These are phyloP conservation scores for Neopestalotiopsis rosae DNA, from an alignment of 2,329 filamentous ascomycete genomes.

Conservation along the genomic window DNA sequence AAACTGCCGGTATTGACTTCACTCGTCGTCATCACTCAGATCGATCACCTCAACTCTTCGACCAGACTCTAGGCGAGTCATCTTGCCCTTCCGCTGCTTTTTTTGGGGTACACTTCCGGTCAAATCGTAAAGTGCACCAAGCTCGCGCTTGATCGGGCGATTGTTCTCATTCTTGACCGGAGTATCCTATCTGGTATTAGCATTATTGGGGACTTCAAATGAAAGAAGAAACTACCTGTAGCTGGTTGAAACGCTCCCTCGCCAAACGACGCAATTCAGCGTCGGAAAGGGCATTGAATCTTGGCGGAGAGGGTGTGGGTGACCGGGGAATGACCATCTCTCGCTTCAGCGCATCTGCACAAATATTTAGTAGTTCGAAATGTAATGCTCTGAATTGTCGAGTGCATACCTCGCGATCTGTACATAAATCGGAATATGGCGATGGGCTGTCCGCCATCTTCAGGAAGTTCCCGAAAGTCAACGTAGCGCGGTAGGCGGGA, in stretches of 20 bases:
- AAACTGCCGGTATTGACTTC: background rate
- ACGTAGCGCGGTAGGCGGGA: background rate
- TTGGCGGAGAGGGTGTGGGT: slow-evolving; percentile 26
- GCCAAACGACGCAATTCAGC: slow-evolving; percentile 36
- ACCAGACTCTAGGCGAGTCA: slow-evolving; percentile 20
- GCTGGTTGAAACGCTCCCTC: slow-evolving; percentile 33
- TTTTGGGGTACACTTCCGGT: slow-evolving; percentile 23
- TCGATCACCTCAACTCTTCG: slow-evolving; percentile 26
- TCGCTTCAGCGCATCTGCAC: slow-evolving; percentile 36
- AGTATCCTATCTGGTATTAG: slow-evolving; percentile 14
- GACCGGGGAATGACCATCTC: slow-evolving; percentile 37
- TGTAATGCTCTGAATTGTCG: background rate
- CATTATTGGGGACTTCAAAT: background rate
- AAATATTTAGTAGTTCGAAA: slow-evolving; percentile 9
- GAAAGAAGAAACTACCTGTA: slow-evolving; percentile 26
- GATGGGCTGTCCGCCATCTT: slow-evolving; percentile 28
- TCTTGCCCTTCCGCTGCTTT: slow-evolving; percentile 22
- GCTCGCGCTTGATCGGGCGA: slow-evolving; percentile 33
- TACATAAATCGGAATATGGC: slow-evolving; percentile 39
- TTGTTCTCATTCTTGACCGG: slow-evolving; percentile 25
- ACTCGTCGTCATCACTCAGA: slow-evolving; percentile 25
- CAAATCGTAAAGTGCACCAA: slow-evolving; percentile 32
- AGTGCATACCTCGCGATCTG: slow-evolving; percentile 33
- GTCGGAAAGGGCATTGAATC: slow-evolving; percentile 27
- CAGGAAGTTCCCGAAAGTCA: slow-evolving; percentile 14